Evolutionary conservation across 192 early-diverging fungal species (phyloP).

Genomic region (Chytriomyces sp.): DNA sequence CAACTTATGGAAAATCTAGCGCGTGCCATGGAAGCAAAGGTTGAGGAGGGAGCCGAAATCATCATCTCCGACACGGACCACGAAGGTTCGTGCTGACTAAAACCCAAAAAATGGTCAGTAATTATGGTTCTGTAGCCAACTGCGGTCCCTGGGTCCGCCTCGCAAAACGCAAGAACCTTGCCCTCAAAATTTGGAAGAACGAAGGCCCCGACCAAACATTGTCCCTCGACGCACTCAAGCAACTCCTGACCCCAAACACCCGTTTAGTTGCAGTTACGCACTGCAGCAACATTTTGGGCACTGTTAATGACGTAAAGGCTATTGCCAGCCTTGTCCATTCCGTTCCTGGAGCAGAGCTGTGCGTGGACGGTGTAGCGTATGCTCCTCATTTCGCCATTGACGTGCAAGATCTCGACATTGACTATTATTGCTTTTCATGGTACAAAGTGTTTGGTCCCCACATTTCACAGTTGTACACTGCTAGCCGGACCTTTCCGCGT

Average conservation of each 20-base stretch:
- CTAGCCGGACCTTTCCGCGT: not conserved
- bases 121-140: constrained; percentile 5
- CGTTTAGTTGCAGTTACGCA: constrained; percentile 28
- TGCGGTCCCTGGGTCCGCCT: constrained; percentile 4
- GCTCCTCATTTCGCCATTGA: constrained; percentile 28
- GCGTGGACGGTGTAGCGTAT: constrained; percentile 37
- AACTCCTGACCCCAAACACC: constrained; percentile 21
- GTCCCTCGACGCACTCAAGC: not conserved
- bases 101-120: not conserved
- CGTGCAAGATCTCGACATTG: constrained; percentile 24
- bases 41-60: constrained; percentile 16
- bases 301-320: constrained; percentile 20
- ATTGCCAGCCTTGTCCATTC: constrained; percentile 19
- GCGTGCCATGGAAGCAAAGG: constrained; percentile 11
- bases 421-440: constrained; percentile 35
- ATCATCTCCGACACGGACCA: constrained; percentile 29
- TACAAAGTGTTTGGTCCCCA: constrained; percentile 41
- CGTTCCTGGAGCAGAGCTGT: constrained; percentile 24
- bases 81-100: constrained; percentile 7
- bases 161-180: constrained; percentile 14
- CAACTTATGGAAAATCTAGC: constrained; percentile 36
- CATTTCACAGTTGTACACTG: constrained; percentile 23
- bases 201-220: not conserved
- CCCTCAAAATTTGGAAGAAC: constrained; percentile 22
- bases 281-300: constrained; percentile 28